Conservation (phyloP, 1,284 basidiomycete genomes). For the Tilletiopsis washingtonensis region DNA sequence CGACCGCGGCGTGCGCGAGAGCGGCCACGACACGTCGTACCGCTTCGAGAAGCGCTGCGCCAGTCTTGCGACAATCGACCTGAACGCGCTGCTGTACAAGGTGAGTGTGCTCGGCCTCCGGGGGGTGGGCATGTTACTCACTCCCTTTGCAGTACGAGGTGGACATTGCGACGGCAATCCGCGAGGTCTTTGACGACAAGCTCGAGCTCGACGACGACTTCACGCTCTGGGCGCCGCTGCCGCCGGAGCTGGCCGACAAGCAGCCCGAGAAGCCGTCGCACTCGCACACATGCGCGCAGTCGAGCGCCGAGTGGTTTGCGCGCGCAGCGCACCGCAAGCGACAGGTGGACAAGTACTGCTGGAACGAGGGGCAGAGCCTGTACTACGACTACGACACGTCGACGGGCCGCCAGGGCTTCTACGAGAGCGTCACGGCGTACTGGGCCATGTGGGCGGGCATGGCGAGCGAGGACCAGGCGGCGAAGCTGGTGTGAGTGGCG, state of each 20-base stretch:
- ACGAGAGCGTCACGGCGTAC: conserved; percentile 89
- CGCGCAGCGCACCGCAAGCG: conserved; percentile 48
- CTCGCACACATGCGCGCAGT: conserved; percentile 53
- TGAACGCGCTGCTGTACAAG: conserved; percentile 77
- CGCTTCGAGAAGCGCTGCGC: conserved; percentile 87
- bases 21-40: conserved; percentile 93
- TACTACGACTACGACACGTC: conserved; percentile 96
- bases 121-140: neutral
- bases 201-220: conserved; percentile 88
- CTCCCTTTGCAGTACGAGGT: conserved; percentile 29
- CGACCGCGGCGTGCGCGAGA: conserved; percentile 76
- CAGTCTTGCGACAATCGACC: conserved; percentile 89
- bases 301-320: conserved; percentile 40
- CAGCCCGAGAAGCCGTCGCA: conserved; percentile 52
- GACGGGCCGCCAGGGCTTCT: conserved; percentile 78
- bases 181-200: conserved; percentile 85
- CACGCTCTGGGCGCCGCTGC: conserved; percentile 27
- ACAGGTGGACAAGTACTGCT: conserved; percentile 84
- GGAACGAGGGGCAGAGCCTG: conserved; percentile 89
- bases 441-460: conserved; percentile 98
- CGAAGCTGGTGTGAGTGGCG: conserved; percentile 86
- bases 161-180: conserved; percentile 59
- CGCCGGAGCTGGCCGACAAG: conserved; percentile 14
- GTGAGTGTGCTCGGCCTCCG: neutral
- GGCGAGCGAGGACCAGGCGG: conserved; percentile 86